phyloP scores from a whole-genome alignment of 345 rosid genomes.

The Dimocarpus longan region DNA sequence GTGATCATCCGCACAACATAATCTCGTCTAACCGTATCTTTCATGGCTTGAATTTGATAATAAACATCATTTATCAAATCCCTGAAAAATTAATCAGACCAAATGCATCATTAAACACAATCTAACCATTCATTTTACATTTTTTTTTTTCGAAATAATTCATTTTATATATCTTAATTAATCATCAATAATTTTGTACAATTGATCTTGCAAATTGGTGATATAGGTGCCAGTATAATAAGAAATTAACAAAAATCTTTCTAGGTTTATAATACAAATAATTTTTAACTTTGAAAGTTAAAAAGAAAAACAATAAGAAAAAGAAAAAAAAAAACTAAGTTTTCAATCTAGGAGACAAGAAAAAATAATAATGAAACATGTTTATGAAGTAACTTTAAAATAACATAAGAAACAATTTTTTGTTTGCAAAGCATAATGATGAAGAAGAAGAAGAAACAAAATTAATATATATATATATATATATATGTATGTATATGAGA shows the following conservation, averaged over 20 bases:
- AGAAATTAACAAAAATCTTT: neutral
- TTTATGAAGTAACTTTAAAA: too few relatives aligned
- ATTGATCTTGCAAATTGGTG: neutral
- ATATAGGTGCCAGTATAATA: neutral
- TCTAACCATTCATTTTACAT: neutral
- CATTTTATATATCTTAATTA: too few relatives aligned
- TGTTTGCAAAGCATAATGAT: neutral
- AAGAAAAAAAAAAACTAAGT: too few relatives aligned
- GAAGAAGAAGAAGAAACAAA: neutral
- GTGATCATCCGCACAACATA: conserved; percentile 22
- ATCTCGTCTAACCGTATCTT: conserved; percentile 15
- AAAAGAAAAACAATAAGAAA: too few relatives aligned
- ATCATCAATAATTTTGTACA: too few relatives aligned
- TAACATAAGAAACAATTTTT: neutral
- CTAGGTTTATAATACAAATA: too few relatives aligned
- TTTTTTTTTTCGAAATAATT: too few relatives aligned
- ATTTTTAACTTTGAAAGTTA: too few relatives aligned
- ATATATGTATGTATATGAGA: too few relatives aligned
- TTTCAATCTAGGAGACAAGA: neutral
- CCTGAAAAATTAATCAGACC: conserved; percentile 6
- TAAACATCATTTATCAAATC: conserved; percentile 17
- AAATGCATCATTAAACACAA: neutral
- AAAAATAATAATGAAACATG: too few relatives aligned
- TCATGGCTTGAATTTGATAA: conserved; percentile 17
- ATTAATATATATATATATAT: neutral